phyloP scores from a whole-genome alignment of 345 rosid species.

The Combretum micranthum region DNA sequence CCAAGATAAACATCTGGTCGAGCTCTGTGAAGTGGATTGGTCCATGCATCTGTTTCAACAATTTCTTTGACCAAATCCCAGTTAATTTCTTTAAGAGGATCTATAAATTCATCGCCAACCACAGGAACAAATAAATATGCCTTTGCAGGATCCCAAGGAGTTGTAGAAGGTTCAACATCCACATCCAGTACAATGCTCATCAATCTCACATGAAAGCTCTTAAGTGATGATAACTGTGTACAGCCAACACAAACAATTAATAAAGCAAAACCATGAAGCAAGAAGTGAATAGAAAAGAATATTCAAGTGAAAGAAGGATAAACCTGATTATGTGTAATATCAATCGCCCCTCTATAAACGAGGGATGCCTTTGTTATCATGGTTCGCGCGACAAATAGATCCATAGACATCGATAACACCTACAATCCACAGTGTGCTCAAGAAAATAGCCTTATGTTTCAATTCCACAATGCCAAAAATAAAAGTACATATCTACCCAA shows the following conservation, averaged over 20 bases:
- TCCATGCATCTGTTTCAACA: slow-evolving; percentile 61
- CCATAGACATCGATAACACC: slow-evolving; percentile 99
- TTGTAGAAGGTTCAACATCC: slow-evolving; percentile 98
- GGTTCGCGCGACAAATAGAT: slow-evolving; percentile 99
- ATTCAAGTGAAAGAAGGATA: slow-evolving; percentile 8
- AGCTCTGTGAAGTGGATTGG: slow-evolving; percentile 95
- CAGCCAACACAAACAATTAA: slow-evolving; percentile 8
- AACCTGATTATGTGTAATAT: slow-evolving; percentile 81
- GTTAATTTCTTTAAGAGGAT: slow-evolving; percentile 70
- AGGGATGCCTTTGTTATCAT: slow-evolving; percentile 95
- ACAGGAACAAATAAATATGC: slow-evolving; percentile 96
- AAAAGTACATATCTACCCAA: slow-evolving; percentile 94
- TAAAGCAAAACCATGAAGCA: slow-evolving; percentile 5
- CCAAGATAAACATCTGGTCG: slow-evolving; percentile 98
- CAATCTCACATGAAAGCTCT: slow-evolving; percentile 87
- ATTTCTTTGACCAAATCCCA: slow-evolving; percentile 74
- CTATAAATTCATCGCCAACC: slow-evolving; percentile 56
- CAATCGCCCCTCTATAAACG: slow-evolving; percentile 65
- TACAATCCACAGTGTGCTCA: slow-evolving; percentile 18
- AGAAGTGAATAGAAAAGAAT: not conserved
- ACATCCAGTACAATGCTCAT: slow-evolving; percentile 99
- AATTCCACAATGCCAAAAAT: not conserved
- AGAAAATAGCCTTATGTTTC: slow-evolving; percentile 7
- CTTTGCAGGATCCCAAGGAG: slow-evolving; percentile 99
- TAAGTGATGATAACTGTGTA: slow-evolving; percentile 90